Evolutionary conservation across 495 filamentous ascomycete genomes (phyloP).

Genomic region (Chaetomium tenue): DNA sequence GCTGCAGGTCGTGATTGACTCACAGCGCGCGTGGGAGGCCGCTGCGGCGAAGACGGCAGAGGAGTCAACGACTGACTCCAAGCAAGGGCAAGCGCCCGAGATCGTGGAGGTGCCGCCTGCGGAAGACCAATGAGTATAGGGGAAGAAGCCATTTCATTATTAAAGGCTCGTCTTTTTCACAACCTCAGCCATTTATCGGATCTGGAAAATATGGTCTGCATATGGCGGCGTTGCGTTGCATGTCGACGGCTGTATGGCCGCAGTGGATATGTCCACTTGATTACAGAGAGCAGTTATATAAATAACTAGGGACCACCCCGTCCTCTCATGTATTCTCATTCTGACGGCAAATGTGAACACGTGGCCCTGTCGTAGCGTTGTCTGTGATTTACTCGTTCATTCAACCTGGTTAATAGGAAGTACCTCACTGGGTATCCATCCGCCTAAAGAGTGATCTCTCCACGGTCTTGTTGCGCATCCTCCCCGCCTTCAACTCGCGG

Average conservation of each 20-base stretch:
- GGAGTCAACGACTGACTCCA: constrained; percentile 15
- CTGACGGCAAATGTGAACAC: not conserved
- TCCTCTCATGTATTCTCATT: not conserved
- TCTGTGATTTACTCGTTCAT: not conserved
- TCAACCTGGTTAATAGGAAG: not conserved
- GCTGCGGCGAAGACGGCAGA: constrained; percentile 32
- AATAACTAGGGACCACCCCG: not conserved
- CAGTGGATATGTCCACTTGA: not conserved
- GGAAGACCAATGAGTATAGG: constrained; percentile 16
- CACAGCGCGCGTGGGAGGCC: constrained; percentile 46
- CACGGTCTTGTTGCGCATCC: too few species aligned
- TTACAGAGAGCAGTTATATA: constrained; percentile 10
- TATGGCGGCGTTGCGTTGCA: constrained; percentile 20
- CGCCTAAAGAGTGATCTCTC: too few species aligned
- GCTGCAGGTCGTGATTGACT: constrained; percentile 50
- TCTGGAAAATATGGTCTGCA: constrained; percentile 19
- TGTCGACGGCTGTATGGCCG: constrained; percentile 1
- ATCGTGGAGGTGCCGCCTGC: constrained; percentile 25
- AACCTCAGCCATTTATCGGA: not conserved
- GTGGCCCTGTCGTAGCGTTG: not conserved
- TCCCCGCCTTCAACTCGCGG: too few species aligned
- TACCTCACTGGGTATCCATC: not conserved
- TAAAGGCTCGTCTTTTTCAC: not conserved
- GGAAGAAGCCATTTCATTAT: not conserved
- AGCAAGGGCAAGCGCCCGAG: not conserved